A percentile compares a stretch with the other conserved stretches of the same genome.
Evolutionary conservation across 306 rosid genomes (phyloP).

Genomic region (Vigna radiata): DNA sequence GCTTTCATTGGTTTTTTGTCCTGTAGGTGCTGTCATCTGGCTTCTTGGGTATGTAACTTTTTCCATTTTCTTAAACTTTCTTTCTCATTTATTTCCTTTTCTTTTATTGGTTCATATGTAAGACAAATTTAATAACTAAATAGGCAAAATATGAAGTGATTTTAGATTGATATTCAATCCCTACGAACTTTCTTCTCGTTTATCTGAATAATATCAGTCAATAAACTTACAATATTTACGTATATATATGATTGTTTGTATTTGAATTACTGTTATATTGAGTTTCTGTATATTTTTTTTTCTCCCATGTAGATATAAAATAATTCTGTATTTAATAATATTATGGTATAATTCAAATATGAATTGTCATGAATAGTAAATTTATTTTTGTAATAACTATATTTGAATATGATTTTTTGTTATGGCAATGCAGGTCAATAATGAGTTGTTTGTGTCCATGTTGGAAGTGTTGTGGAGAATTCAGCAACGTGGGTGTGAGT

Average conservation of each 20-base stretch:
- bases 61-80: neutral
- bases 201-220: no score
- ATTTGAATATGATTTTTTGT: neutral
- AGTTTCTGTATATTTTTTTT: no score
- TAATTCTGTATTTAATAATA: no score
- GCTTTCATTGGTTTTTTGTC: conserved; percentile 57
- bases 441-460: conserved; percentile 87
- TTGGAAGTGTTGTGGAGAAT: conserved; percentile 59
- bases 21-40: conserved; percentile 73
- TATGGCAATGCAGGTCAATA: conserved; percentile 56
- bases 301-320: no score
- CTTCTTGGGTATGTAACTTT: conserved; percentile 62
- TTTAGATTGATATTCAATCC: no score
- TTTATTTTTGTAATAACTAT: neutral
- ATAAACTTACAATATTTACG: no score
- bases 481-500: conserved; percentile 60
- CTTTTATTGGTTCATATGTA: no score
- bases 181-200: no score
- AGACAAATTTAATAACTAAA: no score
- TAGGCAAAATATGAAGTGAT: no score
- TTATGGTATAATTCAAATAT: neutral
- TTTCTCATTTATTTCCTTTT: neutral
- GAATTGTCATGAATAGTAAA: neutral
- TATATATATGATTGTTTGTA: no score
- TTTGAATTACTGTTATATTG: no score